A percentile compares a stretch with the other conserved stretches of the same genome.
phyloP scores from a whole-genome alignment of 306 rosid genomes.

The Sicyos edulis region DNA sequence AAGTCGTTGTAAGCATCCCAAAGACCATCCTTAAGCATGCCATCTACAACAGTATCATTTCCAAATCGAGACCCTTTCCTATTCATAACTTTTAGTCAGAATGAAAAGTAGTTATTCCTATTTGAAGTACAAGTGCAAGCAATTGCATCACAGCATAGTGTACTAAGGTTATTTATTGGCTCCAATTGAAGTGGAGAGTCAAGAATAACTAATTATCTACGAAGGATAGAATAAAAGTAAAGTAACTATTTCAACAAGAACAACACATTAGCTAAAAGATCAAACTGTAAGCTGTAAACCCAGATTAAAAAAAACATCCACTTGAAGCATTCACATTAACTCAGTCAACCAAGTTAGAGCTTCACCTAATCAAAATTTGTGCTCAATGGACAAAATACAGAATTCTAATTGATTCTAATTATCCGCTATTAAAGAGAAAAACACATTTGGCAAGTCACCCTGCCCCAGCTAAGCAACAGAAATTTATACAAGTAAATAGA shows the following conservation, averaged over 20 bases:
- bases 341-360: neutral
- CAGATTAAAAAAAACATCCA: neutral
- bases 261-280: neutral
- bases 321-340: no score
- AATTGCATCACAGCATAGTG: slow-evolving; percentile 11
- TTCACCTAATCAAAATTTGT: neutral
- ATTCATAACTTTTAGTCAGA: slow-evolving; percentile 27
- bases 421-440: neutral
- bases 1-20: slow-evolving; percentile 94
- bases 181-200: neutral
- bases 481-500: no score
- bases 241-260: neutral
- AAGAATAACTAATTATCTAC: neutral
- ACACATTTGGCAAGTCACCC: neutral
- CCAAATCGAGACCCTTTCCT: slow-evolving; percentile 87
- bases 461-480: neutral
- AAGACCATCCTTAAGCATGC: slow-evolving; percentile 90
- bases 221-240: neutral
- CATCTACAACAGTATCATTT: slow-evolving; percentile 76
- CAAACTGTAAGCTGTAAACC: neutral
- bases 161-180: slow-evolving; percentile 11
- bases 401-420: neutral
- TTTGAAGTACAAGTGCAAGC: neutral
- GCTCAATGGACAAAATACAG: neutral
- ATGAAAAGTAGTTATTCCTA: neutral